These are phyloP conservation scores for Pinus taeda DNA, from an alignment of 75 land plant species.

Conservation along the genomic window DNA sequence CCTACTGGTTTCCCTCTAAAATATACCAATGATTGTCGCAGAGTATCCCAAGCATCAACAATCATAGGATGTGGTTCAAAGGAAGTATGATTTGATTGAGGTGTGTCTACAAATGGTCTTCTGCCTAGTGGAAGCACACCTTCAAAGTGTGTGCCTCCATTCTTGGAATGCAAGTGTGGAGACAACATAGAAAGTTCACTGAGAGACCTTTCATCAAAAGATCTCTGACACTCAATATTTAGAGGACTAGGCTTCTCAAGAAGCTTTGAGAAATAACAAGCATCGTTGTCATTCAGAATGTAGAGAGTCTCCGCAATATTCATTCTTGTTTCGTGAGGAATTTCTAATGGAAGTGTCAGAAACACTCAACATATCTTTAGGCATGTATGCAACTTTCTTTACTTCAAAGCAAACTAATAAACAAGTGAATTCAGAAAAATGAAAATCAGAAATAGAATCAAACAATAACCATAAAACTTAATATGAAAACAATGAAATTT, in stretches of 20 bases:
- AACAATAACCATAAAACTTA: not conserved
- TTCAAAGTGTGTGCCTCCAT: conserved; percentile 14
- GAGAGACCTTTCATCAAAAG: conserved; percentile 53
- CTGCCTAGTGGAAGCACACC: conserved; percentile 14
- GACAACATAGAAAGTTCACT: conserved; percentile 34
- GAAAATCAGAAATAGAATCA: too few species aligned
- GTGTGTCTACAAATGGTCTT: conserved; percentile 13
- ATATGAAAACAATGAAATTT: not conserved
- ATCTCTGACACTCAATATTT: conserved; percentile 51
- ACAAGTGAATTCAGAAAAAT: not conserved
- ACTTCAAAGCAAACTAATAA: conserved; percentile 3
- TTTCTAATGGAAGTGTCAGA: not conserved
- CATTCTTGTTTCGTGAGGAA: not conserved
- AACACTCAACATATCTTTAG: conserved; percentile 7
- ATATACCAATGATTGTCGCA: conserved; percentile 52
- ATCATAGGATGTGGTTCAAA: conserved; percentile 54
- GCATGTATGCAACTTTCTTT: not conserved
- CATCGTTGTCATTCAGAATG: conserved; percentile 4
- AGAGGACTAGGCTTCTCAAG: conserved; percentile 40
- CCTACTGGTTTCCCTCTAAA: conserved; percentile 75
- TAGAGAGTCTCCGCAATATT: not conserved
- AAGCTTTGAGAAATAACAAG: conserved; percentile 41
- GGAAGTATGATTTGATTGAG: conserved; percentile 26
- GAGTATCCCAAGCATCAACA: conserved; percentile 69
- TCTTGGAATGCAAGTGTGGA: conserved; percentile 21